Evolutionary conservation across 805 yeast genomes (phyloP).

Genomic region (Nakazawaea ishiwadae): DNA sequence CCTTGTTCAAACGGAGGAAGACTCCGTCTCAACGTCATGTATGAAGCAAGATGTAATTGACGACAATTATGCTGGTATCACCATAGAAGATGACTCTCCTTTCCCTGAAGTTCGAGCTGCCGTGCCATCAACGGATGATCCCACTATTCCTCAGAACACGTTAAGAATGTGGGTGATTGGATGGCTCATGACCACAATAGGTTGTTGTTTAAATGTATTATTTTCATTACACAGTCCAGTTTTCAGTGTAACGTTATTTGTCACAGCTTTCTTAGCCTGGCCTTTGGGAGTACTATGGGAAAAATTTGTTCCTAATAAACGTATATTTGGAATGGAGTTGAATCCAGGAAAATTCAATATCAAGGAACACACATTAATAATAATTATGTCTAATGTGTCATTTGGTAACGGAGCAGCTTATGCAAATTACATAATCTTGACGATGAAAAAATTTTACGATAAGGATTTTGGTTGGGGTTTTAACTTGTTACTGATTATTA

Average conservation of each 20-base stretch:
- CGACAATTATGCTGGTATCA: constrained; percentile 12
- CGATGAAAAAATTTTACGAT: constrained; percentile 43
- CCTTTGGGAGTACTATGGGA: constrained; percentile 23
- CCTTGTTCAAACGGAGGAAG: constrained; percentile 8
- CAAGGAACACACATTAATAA: constrained; percentile 59
- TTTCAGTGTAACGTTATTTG: constrained; percentile 32
- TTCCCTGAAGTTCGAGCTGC: constrained; percentile 66
- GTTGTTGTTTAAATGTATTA: constrained; percentile 51
- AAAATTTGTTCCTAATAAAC: constrained; percentile 26
- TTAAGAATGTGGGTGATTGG: constrained; percentile 54
- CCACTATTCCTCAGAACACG: constrained; percentile 44
- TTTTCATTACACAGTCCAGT: constrained; percentile 51
- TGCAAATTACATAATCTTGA: constrained; percentile 51
- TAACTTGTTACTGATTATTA: constrained; percentile 43
- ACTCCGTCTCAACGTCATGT: constrained; percentile 2
- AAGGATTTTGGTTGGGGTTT: constrained; percentile 48
- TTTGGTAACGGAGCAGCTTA: constrained; percentile 43
- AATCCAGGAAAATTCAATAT: constrained; percentile 62
- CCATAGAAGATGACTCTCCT: constrained; percentile 36
- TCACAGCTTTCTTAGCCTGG: constrained; percentile 28
- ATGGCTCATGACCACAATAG: constrained; percentile 46
- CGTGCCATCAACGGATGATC: constrained; percentile 56
- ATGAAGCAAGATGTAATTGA: constrained; percentile 6
- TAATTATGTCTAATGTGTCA: constrained; percentile 47
- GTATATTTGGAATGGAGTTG: constrained; percentile 27